A percentile compares a stretch with the other conserved stretches of the same genome.
phyloP scores from a whole-genome alignment of 345 rosid species.

The Psidium guajava region DNA sequence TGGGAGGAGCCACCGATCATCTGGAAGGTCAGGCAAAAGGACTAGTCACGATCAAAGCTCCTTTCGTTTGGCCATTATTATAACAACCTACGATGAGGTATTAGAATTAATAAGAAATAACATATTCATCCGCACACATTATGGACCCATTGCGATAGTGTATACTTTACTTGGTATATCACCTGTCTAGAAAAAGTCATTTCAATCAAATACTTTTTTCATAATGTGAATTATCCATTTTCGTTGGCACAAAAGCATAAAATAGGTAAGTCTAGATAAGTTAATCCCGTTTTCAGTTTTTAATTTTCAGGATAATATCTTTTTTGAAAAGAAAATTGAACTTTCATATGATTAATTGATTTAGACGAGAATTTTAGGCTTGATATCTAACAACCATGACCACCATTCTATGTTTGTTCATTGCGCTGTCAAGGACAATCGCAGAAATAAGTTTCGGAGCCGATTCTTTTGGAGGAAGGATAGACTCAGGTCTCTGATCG shows the following conservation, averaged over 20 bases:
- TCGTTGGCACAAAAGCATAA: background rate
- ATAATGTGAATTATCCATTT: background rate
- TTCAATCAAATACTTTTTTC: background rate
- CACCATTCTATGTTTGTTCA: background rate
- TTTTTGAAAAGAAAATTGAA: background rate
- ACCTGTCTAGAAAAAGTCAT: background rate
- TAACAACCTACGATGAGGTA: no score
- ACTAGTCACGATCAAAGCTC: no score
- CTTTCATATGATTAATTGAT: background rate
- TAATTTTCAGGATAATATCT: background rate
- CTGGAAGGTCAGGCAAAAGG: no score
- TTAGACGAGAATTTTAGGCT: background rate
- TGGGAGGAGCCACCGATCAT: no score
- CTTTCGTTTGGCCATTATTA: no score
- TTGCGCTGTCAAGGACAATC: background rate
- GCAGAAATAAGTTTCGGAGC: background rate
- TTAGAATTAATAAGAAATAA: no score
- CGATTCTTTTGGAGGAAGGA: background rate
- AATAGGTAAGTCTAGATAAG: background rate
- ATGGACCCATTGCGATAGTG: no score
- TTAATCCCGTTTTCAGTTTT: background rate
- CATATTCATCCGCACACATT: no score
- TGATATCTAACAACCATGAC: background rate
- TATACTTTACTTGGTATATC: background rate
- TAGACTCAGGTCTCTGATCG: background rate